Evolutionary conservation across 768 basidiomycete species (phyloP).

Genomic region (Phylloporus scabripes): DNA sequence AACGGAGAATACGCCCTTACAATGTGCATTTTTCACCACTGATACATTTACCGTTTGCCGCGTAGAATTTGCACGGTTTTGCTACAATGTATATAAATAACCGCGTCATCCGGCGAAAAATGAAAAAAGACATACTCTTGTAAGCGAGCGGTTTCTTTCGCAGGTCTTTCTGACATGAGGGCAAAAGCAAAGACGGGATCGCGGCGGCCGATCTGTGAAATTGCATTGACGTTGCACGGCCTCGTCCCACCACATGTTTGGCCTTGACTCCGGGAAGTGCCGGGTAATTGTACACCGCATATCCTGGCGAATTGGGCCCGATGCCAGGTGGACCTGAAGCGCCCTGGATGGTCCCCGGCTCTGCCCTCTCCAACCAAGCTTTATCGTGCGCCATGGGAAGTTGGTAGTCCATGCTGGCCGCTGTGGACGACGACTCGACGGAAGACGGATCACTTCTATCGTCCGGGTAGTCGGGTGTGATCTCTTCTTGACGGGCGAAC

Average conservation of each 20-base stretch:
- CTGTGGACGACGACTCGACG: constrained; percentile 15
- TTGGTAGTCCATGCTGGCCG: constrained; percentile 10
- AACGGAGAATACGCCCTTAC: constrained; percentile 33
- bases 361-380: not conserved
- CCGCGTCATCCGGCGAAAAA: not conserved
- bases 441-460: constrained; percentile 26
- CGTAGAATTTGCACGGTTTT: constrained; percentile 56
- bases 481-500: constrained; percentile 5
- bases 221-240: constrained; percentile 10
- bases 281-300: constrained; percentile 11
- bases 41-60: constrained; percentile 41
- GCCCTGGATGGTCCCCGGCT: not conserved
- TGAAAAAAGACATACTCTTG: constrained; percentile 22
- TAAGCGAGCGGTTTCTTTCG: constrained; percentile 22
- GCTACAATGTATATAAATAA: constrained; percentile 31
- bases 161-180: constrained; percentile 12
- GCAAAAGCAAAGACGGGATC: not conserved
- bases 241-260: constrained; percentile 2
- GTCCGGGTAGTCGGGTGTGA: constrained; percentile 16
- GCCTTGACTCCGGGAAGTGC: constrained; percentile 11
- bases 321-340: constrained; percentile 4
- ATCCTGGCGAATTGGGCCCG: constrained; percentile 10
- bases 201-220: constrained; percentile 1
- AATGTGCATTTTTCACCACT: constrained; percentile 55
- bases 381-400: constrained; percentile 6